Conservation (phyloP, 2,329 filamentous ascomycete genomes). For the Colletotrichum scovillei region DNA sequence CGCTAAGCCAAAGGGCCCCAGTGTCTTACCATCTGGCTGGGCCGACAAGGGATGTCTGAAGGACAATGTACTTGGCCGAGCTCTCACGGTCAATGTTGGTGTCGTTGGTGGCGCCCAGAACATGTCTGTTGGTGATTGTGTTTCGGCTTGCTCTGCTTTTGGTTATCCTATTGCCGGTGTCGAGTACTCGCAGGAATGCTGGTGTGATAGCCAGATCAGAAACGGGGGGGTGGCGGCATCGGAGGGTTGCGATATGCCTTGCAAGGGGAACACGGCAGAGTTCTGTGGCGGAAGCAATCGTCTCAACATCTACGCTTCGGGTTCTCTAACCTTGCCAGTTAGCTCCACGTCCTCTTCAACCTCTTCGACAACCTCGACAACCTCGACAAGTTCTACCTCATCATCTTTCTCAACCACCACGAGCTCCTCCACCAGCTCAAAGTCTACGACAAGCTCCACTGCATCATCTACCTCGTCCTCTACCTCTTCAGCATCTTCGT, state of each 20-base stretch:
- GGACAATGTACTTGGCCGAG: background rate
- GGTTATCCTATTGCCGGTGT: background rate
- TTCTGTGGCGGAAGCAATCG: slow-evolving; percentile 47
- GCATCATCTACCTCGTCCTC: background rate
- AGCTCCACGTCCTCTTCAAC: background rate
- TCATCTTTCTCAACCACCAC: background rate
- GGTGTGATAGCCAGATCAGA: slow-evolving; percentile 43
- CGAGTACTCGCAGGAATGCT: slow-evolving; percentile 4
- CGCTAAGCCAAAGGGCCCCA: slow-evolving; percentile 11
- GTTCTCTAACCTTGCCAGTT: background rate
- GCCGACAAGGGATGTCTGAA: background rate
- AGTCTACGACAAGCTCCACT: background rate
- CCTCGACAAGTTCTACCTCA: background rate
- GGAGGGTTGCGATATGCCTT: slow-evolving; percentile 46
- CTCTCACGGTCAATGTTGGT: background rate
- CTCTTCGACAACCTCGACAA: background rate
- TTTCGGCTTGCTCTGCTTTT: background rate
- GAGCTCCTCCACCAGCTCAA: background rate
- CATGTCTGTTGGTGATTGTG: background rate
- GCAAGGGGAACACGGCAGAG: slow-evolving; percentile 43
- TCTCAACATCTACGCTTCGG: slow-evolving; percentile 46
- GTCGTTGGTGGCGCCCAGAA: background rate
- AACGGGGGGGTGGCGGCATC: slow-evolving; percentile 39
- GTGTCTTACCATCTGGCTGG: background rate
- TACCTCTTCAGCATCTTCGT: background rate